Percentiles rank a stretch among this genome's conserved stretches.
phyloP scores from a whole-genome alignment of 495 filamentous ascomycete genomes.

The Penicillium crystallinum region DNA sequence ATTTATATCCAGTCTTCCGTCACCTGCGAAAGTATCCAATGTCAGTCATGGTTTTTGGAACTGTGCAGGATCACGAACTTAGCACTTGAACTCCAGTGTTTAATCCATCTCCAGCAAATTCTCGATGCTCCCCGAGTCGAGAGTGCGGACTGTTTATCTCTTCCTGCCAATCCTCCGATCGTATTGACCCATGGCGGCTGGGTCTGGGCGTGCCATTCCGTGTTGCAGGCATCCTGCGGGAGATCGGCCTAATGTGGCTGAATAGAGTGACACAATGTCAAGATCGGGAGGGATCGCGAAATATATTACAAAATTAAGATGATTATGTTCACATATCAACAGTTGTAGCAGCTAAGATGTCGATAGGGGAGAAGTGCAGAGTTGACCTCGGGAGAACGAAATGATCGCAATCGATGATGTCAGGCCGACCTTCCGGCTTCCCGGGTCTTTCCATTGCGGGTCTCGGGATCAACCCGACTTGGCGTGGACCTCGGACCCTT shows the following conservation, averaged over 20 bases:
- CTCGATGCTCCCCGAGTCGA: neutral
- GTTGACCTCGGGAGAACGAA: too few relatives aligned
- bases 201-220: neutral
- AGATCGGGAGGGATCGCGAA: too few relatives aligned
- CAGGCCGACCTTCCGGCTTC: conserved; percentile 1
- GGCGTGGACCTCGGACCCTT: neutral
- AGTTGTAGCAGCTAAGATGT: neutral
- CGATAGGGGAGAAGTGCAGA: neutral
- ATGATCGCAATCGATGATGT: conserved; percentile 1
- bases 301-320: neutral
- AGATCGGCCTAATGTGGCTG: conserved; percentile 9
- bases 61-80: conserved; percentile 5
- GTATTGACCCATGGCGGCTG: conserved; percentile 1
- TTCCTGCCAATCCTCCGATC: conserved; percentile 15
- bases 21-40: conserved; percentile 3
- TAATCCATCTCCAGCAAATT: conserved; percentile 20
- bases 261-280: neutral
- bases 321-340: neutral
- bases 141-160: neutral
- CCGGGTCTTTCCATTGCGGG: conserved; percentile 1
- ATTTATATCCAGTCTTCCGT: conserved; percentile 25
- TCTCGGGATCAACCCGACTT: neutral
- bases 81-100: conserved; percentile 22
- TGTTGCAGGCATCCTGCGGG: conserved; percentile 16
- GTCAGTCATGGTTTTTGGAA: neutral